Conservation (phyloP, 805 yeast genomes). For the Candida pini region DNA sequence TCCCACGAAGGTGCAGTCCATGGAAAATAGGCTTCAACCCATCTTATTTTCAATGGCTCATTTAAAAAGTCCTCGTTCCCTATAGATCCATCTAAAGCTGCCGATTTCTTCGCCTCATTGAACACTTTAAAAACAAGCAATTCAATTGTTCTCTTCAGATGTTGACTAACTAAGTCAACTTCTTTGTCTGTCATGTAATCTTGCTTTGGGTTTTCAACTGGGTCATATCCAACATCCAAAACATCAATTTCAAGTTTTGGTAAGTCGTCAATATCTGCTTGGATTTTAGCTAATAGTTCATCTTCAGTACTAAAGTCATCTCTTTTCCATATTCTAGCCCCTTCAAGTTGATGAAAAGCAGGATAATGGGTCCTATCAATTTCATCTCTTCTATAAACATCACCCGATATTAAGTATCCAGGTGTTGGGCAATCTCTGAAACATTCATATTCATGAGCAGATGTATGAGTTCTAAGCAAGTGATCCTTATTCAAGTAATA, state of each 20-base stretch:
- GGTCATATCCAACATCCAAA: constrained; percentile 62
- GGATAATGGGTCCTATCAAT: constrained; percentile 96
- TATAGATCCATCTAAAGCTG: constrained; percentile 53
- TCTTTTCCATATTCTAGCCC: constrained; percentile 81
- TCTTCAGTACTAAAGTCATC: constrained; percentile 28
- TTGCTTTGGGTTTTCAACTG: constrained; percentile 72
- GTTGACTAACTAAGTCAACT: constrained; percentile 62
- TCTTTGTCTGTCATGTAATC: constrained; percentile 65
- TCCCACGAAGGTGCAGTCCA: constrained; percentile 99
- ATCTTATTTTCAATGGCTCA: constrained; percentile 78
- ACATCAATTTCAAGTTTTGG: constrained; percentile 69
- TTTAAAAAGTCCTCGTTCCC: constrained; percentile 46
- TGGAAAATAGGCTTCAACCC: constrained; percentile 95
- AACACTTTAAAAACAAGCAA: constrained; percentile 77
- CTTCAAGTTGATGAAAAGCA: constrained; percentile 97
- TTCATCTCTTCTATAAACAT: constrained; percentile 92
- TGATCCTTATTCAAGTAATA: constrained; percentile 75
- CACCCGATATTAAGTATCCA: constrained; percentile 91
- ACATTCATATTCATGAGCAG: constrained; percentile 93
- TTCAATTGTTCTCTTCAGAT: constrained; percentile 83
- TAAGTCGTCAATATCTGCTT: constrained; percentile 55
- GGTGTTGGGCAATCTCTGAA: constrained; percentile 62
- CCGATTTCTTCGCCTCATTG: constrained; percentile 59
- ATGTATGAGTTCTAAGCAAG: constrained; percentile 86
- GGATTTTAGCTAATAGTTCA: constrained; percentile 37